These are phyloP conservation scores for Neonectria hederae DNA, from an alignment of 2,329 filamentous ascomycete genomes.

Conservation along the genomic window DNA sequence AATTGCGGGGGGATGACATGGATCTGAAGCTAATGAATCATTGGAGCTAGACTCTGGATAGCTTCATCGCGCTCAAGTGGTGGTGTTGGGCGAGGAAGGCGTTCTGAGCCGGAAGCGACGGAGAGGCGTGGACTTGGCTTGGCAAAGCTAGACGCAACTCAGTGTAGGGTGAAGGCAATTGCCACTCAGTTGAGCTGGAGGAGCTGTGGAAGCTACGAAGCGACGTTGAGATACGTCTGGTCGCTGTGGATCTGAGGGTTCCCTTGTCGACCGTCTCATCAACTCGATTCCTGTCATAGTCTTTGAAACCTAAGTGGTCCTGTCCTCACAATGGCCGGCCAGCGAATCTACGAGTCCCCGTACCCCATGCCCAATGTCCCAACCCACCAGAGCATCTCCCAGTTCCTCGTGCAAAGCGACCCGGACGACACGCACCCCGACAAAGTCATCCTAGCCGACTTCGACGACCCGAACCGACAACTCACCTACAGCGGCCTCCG, in stretches of 20 bases:
- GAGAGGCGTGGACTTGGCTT: not conserved
- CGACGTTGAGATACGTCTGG: not conserved
- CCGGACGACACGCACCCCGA: constrained; percentile 37
- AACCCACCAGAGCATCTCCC: constrained; percentile 33
- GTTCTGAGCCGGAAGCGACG: not conserved
- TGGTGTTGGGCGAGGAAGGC: not conserved
- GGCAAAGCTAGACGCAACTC: not conserved
- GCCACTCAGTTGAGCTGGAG: not conserved
- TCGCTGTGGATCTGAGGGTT: not conserved
- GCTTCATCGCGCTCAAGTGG: too few species aligned
- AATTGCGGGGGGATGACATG: not conserved
- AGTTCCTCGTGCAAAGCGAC: constrained; percentile 37
- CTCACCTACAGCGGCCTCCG: constrained; percentile 33
- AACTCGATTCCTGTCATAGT: not conserved
- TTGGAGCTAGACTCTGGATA: constrained; percentile 8
- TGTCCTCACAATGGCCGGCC: constrained; percentile 4
- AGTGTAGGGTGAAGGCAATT: not conserved
- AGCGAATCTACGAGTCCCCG: constrained; percentile 26
- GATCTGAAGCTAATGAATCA: constrained; percentile 20
- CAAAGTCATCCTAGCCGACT: constrained; percentile 36
- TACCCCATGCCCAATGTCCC: constrained; percentile 34
- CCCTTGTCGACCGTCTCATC: not conserved
- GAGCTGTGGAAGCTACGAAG: not conserved
- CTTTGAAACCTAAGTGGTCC: not conserved
- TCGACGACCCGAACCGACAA: constrained; percentile 25